Base-by-base conservation (phyloP, 129 eudicot genomes). In the Glebionis coronaria region DNA sequence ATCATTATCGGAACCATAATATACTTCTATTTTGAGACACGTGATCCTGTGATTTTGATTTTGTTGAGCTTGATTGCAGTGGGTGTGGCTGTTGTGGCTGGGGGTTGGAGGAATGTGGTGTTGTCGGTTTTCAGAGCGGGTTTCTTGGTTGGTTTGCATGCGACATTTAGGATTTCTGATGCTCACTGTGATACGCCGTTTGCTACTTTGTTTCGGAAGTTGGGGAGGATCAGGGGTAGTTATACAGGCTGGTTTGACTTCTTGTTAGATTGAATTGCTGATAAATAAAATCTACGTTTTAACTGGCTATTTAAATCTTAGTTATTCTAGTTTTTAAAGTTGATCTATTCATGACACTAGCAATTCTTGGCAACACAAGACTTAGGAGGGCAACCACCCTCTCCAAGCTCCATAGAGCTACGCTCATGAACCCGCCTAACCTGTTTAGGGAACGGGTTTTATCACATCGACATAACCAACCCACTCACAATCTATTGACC, bases 201-300 rank as follows among this genome's bases (percentile, higher is more conserved):
- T 20, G 88, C 86, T 61, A 73, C 85, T 2, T 77, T 86, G 87
- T 83, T 44, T 78, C 82, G 25, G 90, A 61, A 53, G 83, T 70
- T 45, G 95, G 76, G 58, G 82, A 79, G 61, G 93, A 81, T 46
- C 2, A 6, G 64, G 63, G 50, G 73, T 35, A 87, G 87, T 35
- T 61, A 0, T 84, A 87, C 59, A 71, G 69, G 19, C 79, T 63
- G 65, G 85, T 84, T 73, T 83, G 84, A 79, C 8, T 8, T 35
- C 10, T 35, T 1, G 42, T 61, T 54, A 52, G 10, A 61, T 61
- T 61, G 25, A 60, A 27, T 58, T 57, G 73, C 13, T 38, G 56
- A 25, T 1, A 35, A 35, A 35, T 35, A 35, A 35, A 35, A 1
- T 35, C 10, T 35, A 35, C n/a, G n/a, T n/a, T n/a, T n/a, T n/a